A percentile compares a stretch with the other conserved stretches of the same genome.
phyloP scores from a whole-genome alignment of 441 rosid genomes.

The Codiaeum variegatum region DNA sequence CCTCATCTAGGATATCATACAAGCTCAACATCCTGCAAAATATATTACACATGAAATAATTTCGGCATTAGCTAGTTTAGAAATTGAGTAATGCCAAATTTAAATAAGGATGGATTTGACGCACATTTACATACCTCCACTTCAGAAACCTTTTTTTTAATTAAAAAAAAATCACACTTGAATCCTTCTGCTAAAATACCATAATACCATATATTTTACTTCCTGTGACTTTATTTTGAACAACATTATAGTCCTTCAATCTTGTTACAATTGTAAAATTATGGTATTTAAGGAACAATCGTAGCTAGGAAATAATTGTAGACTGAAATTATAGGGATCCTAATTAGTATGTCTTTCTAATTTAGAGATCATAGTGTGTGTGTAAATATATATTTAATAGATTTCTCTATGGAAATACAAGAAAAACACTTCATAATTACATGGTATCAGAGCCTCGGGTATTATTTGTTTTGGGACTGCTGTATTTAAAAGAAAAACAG shows the following conservation, averaged over 20 bases:
- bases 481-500: too few species aligned
- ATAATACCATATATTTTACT: neutral
- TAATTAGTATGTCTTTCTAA: too few species aligned
- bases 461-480: too few species aligned
- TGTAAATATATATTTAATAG: too few species aligned
- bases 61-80: neutral
- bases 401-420: too few species aligned
- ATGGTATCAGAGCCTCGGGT: too few species aligned
- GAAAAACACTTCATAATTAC: too few species aligned
- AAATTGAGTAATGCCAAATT: conserved; percentile 10
- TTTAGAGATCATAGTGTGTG: too few species aligned
- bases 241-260: neutral
- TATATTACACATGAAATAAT: conserved; percentile 11
- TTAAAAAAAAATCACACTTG: neutral
- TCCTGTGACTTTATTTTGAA: neutral
- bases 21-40: conserved; percentile 73
- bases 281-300: too few species aligned
- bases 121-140: neutral
- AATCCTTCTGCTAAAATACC: neutral
- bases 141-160: neutral
- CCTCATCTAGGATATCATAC: conserved; percentile 85
- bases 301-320: too few species aligned
- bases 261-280: too few species aligned
- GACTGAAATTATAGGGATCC: too few species aligned
- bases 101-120: neutral